Base-by-base conservation (phyloP, 2,329 filamentous ascomycete genomes). In the Orbilia ellipsospora region DNA sequence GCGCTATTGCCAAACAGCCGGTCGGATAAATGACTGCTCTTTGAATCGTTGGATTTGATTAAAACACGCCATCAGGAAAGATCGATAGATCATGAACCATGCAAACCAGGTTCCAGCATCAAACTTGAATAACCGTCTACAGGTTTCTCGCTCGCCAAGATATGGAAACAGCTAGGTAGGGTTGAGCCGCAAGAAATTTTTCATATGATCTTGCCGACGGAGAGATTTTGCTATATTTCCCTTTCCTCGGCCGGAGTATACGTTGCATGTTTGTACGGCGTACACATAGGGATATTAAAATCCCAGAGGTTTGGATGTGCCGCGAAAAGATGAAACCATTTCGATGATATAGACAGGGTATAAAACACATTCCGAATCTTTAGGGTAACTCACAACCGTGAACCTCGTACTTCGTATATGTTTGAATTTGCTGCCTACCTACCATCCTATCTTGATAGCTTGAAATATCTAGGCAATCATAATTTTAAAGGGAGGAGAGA, bases 111-210 rank as follows among this genome's bases (percentile, higher is more conserved):
- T 57, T 40, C 55, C 13, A 42, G 28, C 28, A 60, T 60, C 36
- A 18, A 36, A 40, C 56, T 45, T 13, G 36, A 45, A 60, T 60
- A 26, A 28, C 56, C 56, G 31, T 36, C 31, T 36, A 36, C 31
- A 48, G 1, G 13, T n/a, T 48, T n/a, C 12, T 18, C 8, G 8
- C 48, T 51, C 42, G 44, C 5, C 31, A 36, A 36, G 31, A 36
- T 4, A 6, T 13, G 1, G 23, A 23, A 23, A 23, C 2, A 23
- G 4, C 23, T 4, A 23, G 23, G 23, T 23, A 23, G 44, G 4
- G 13, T 48, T 48, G 44, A 18, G 15, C 16, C 16, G 13, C 44
- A 48, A 48, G 8, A 5, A 48, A 48, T 48, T 12, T 12, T 13
- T 48, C 44, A n/a, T 7, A 36, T 36, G 31, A 36, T 36, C 10